Evolutionary conservation across 164 flowering plant genomes (phyloP).

Genomic region (Sextonia rubra): DNA sequence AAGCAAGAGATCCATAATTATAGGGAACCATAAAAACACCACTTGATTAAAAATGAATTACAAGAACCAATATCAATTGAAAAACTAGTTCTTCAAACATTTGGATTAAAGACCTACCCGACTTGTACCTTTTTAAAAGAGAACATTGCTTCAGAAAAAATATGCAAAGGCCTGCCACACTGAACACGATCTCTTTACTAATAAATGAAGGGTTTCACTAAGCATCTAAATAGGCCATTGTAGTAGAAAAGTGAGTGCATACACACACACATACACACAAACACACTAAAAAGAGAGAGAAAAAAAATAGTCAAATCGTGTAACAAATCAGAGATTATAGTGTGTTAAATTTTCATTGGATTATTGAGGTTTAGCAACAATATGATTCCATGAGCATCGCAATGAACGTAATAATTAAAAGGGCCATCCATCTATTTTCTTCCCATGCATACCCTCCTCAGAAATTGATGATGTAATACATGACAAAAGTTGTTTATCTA

Average conservation of each 20-base stretch:
- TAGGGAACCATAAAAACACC: too few relatives aligned
- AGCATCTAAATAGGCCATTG: constrained; percentile 74
- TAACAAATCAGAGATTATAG: too few relatives aligned
- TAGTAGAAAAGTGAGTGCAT: constrained; percentile 41
- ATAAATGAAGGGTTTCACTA: constrained; percentile 35
- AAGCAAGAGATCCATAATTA: too few relatives aligned
- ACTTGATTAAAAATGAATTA: background rate
- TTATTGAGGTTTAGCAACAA: background rate
- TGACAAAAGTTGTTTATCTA: too few relatives aligned
- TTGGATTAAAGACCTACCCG: constrained; percentile 33
- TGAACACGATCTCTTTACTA: constrained; percentile 64
- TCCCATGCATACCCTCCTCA: background rate
- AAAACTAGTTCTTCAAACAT: background rate
- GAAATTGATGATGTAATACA: too few relatives aligned
- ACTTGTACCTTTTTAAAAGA: constrained; percentile 45
- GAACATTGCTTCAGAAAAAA: constrained; percentile 65
- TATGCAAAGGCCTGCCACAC: constrained; percentile 65
- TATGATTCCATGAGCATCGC: too few relatives aligned
- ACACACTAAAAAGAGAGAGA: too few relatives aligned
- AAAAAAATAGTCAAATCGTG: background rate
- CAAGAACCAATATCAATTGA: background rate
- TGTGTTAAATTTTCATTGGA: background rate
- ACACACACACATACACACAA: too few relatives aligned
- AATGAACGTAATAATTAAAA: too few relatives aligned
- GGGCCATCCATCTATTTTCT: too few relatives aligned